Evolutionary conservation across 805 yeast genomes (phyloP).

Genomic region (Grigorovia transvaalensis): DNA sequence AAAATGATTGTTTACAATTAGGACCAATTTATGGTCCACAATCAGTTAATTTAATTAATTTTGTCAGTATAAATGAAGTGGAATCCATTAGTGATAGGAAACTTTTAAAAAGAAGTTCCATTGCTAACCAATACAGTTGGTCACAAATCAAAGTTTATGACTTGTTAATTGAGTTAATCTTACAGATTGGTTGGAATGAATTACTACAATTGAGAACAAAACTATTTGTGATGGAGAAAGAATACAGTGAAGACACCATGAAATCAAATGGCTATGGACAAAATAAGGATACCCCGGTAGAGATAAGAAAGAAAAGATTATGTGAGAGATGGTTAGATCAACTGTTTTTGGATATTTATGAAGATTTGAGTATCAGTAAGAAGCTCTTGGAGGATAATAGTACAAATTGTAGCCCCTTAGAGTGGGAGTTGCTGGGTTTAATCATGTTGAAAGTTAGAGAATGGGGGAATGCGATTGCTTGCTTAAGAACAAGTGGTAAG

Average conservation of each 20-base stretch:
- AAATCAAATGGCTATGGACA: neutral
- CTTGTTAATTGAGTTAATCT: conserved; percentile 55
- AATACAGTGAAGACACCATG: conserved; percentile 29
- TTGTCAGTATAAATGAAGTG: conserved; percentile 23
- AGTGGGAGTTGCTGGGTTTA: conserved; percentile 65
- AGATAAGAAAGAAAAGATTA: conserved; percentile 18
- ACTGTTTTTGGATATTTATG: conserved; percentile 27
- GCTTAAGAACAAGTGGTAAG: conserved; percentile 42
- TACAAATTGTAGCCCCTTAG: conserved; percentile 48
- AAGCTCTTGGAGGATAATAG: conserved; percentile 20
- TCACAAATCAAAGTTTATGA: conserved; percentile 44
- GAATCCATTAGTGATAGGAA: conserved; percentile 18
- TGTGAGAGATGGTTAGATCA: conserved; percentile 29
- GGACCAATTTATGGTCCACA: conserved; percentile 29
- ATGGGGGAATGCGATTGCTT: conserved; percentile 39
- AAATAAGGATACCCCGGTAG: conserved; percentile 12
- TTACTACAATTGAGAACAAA: conserved; percentile 53
- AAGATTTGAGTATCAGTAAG: conserved; percentile 27
- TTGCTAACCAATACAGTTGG: conserved; percentile 21
- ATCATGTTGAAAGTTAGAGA: conserved; percentile 40
- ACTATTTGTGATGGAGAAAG: conserved; percentile 75
- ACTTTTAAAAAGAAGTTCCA: conserved; percentile 21
- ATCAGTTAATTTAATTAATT: conserved; percentile 21
- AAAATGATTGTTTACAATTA: conserved; percentile 15
- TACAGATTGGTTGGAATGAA: conserved; percentile 74